phyloP scores from a whole-genome alignment of 116 monocot genomes.

The Cymodocea nodosa region DNA sequence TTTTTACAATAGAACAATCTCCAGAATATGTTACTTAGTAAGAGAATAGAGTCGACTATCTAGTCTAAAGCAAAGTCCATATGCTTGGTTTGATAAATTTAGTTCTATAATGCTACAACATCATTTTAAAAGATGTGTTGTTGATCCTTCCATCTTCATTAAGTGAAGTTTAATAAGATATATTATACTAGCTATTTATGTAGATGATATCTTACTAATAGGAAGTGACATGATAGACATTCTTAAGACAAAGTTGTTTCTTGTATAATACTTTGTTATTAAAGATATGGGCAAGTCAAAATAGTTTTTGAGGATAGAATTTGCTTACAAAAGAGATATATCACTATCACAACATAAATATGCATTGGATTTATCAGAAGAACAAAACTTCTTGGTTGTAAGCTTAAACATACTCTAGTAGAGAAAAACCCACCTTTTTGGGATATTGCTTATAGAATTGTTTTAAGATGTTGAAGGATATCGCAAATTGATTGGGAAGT shows the following conservation, averaged over 20 bases:
- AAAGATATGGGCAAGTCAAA: not conserved
- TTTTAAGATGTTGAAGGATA: not conserved
- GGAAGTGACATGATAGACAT: not conserved
- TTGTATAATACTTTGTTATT: not conserved
- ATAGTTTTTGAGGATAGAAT: not conserved
- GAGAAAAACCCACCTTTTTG: not conserved
- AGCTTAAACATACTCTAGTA: not conserved
- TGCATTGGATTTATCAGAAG: not conserved
- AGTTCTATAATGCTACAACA: not conserved
- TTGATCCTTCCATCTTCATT: not conserved
- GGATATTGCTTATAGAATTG: not conserved
- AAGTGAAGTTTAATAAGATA: not conserved
- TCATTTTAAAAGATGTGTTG: not conserved
- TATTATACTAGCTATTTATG: not conserved
- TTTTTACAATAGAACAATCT: slow-evolving; percentile 1
- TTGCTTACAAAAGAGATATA: not conserved
- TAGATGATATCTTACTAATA: not conserved
- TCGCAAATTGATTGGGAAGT: not conserved
- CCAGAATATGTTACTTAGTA: not conserved
- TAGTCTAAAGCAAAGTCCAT: not conserved
- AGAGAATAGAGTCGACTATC: not conserved
- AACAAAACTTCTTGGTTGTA: not conserved
- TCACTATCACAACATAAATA: not conserved
- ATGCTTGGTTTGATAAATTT: slow-evolving; percentile 1
- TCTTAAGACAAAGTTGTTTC: too few relatives aligned